These are phyloP conservation scores for Fusarium incarnatum DNA, from an alignment of 2,329 filamentous ascomycete species.

Conservation along the genomic window DNA sequence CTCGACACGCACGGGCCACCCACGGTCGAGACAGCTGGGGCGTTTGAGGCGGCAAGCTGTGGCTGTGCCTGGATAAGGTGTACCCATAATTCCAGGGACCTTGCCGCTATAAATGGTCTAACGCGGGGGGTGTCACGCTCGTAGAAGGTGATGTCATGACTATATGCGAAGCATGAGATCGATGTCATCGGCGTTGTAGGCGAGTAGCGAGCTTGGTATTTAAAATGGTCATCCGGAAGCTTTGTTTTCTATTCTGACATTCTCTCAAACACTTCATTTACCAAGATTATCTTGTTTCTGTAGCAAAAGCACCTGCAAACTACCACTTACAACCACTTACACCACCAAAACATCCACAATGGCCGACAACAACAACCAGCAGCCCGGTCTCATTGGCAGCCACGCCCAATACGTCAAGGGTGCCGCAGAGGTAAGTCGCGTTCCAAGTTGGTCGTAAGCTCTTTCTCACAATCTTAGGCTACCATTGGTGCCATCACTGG, in stretches of 20 bases:
- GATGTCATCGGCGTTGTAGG: constrained; percentile 45
- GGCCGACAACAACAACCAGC: constrained; percentile 47
- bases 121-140: constrained; percentile 25
- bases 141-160: constrained; percentile 47
- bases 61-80: constrained; percentile 12
- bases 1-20: constrained; percentile 32
- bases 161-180: constrained; percentile 29
- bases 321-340: not conserved
- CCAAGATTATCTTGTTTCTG: not conserved
- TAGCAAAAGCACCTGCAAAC: not conserved
- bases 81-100: constrained; percentile 31
- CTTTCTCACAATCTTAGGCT: constrained; percentile 54
- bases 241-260: not conserved
- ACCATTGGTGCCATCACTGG: constrained; percentile 71
- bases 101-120: constrained; percentile 31
- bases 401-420: constrained; percentile 78
- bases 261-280: not conserved
- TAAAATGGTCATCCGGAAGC: constrained; percentile 20
- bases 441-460: not conserved
- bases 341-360: constrained; percentile 36
- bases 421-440: constrained; percentile 67
- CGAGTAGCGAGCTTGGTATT: constrained; percentile 29
- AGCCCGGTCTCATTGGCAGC: constrained; percentile 69
- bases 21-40: constrained; percentile 13
- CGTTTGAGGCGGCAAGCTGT: constrained; percentile 27